Evolutionary conservation across 768 basidiomycete genomes (phyloP), one percentile per base, ranked within the genome.

Genomic region (Mycena galopus): DNA sequence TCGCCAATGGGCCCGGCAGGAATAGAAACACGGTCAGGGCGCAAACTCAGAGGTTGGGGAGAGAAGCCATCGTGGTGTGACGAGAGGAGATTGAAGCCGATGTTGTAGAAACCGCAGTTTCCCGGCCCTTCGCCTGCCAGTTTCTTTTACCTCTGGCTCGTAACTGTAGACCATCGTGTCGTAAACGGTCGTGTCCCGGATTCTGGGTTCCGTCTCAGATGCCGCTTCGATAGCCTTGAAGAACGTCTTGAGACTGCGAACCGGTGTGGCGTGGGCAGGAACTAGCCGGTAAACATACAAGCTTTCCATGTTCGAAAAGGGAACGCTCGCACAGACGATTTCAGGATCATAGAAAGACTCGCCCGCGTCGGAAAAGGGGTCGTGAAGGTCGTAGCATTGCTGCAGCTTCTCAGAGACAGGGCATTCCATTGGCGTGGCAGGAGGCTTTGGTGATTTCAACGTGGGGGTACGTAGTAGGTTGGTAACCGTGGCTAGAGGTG

Each of bases 401-500:
- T 75, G 73, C 25, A 75, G 58, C 25, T 58, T 53, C 10, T 65
- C 57, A n/a, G 70, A 39, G 35, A 75, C 53, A 29, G 69, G 69
- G 9, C 53, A 59, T 35, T 64, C 70, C 47, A 56, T 62, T 10
- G 47, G 63, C n/a, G 35, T 25, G 42, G 42, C 32, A 35, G 21
- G 30, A 62, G 61, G 35, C 65, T 65, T 69, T n/a, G 75, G 67
- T 11, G 71, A 73, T 62, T 73, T 74, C 27, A 71, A 63, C 32
- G 76, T 71, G 35, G 76, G 69, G n/a, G 75, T 76, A 16, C 78
- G 78, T 32, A 80, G 77, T n/a, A 78, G 68, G 29, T 77, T 77
- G 27, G 76, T 73, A 12, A 81, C 67, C 9, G 79, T 65, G n/a
- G 61, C 71, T n/a, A 80, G 33, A 7, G 78, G 78, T 33, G 75